These are phyloP conservation scores for Fraxinus platypoda DNA, from an alignment of 305 asterid species.

Conservation along the genomic window DNA sequence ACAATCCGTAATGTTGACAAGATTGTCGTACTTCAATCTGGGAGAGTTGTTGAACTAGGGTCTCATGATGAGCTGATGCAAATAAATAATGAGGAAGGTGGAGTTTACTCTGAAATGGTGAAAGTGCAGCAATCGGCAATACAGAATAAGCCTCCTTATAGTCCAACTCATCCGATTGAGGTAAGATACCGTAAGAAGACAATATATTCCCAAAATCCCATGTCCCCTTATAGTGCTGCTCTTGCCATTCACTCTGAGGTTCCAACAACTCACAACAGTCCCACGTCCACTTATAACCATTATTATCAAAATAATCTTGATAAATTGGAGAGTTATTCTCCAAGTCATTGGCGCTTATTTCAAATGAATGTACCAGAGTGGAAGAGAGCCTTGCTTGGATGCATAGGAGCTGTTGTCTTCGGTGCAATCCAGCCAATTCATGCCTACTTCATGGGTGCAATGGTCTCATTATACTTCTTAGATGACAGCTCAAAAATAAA, in stretches of 20 bases:
- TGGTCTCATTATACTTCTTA: slow-evolving; percentile 51
- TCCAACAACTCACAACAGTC: slow-evolving; percentile 39
- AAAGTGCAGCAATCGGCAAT: slow-evolving; percentile 33
- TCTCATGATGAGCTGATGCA: slow-evolving; percentile 48
- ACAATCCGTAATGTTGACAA: slow-evolving; percentile 47
- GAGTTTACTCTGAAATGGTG: slow-evolving; percentile 44
- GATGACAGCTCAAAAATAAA: slow-evolving; percentile 36
- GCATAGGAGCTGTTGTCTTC: slow-evolving; percentile 43
- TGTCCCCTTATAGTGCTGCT: slow-evolving; percentile 30
- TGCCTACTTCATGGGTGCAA: slow-evolving; percentile 65
- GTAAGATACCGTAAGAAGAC: slow-evolving; percentile 17
- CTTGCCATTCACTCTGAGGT: slow-evolving; percentile 41
- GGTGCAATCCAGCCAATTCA: slow-evolving; percentile 57
- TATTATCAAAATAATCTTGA: slow-evolving; percentile 29
- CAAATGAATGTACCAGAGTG: slow-evolving; percentile 62
- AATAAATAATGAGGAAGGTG: slow-evolving; percentile 34
- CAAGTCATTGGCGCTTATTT: slow-evolving; percentile 39
- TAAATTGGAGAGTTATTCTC: slow-evolving; percentile 10
- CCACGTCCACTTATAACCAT: slow-evolving; percentile 28
- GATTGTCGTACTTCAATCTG: slow-evolving; percentile 53
- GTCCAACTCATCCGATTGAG: slow-evolving; percentile 2
- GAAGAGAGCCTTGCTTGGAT: slow-evolving; percentile 53
- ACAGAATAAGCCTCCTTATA: neutral
- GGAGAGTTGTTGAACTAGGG: slow-evolving; percentile 52
- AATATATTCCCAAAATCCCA: slow-evolving; percentile 20